Evolutionary conservation across 1,139 yeast genomes (phyloP).

Genomic region (Scheffersomyces illinoinensis): DNA sequence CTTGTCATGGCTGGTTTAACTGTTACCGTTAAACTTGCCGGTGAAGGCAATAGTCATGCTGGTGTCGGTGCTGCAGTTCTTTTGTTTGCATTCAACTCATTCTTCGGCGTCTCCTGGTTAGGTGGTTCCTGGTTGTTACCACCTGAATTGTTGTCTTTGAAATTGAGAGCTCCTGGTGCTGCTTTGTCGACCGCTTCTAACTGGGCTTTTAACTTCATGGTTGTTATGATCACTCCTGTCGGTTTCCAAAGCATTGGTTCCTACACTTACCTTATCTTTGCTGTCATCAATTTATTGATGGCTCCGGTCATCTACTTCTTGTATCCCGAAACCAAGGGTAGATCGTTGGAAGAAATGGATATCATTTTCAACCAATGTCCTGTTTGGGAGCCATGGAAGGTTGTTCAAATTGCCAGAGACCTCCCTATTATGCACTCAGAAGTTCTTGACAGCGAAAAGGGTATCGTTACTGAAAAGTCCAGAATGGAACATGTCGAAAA

Average conservation of each 20-base stretch:
- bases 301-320: slow-evolving; percentile 56
- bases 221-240: slow-evolving; percentile 39
- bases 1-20: slow-evolving; percentile 33
- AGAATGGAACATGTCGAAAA: neutral
- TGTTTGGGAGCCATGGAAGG: slow-evolving; percentile 36
- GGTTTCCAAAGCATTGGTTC: slow-evolving; percentile 32
- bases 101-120: slow-evolving; percentile 33
- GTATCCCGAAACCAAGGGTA: slow-evolving; percentile 62
- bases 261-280: slow-evolving; percentile 36
- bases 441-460: slow-evolving; percentile 10
- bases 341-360: slow-evolving; percentile 62
- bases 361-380: slow-evolving; percentile 51
- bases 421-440: slow-evolving; percentile 31
- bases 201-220: slow-evolving; percentile 37
- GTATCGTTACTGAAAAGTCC: slow-evolving; percentile 1
- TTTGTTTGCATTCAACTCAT: slow-evolving; percentile 37
- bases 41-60: slow-evolving; percentile 10
- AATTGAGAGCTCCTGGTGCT: slow-evolving; percentile 36
- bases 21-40: slow-evolving; percentile 29
- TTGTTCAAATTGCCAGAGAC: slow-evolving; percentile 35
- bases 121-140: slow-evolving; percentile 29
- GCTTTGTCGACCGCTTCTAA: slow-evolving; percentile 39
- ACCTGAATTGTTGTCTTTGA: slow-evolving; percentile 35
- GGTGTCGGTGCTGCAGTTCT: slow-evolving; percentile 39
- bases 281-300: slow-evolving; percentile 44